Conservation (phyloP, 2,329 filamentous ascomycete genomes). For the Clonostachys rosea region DNA sequence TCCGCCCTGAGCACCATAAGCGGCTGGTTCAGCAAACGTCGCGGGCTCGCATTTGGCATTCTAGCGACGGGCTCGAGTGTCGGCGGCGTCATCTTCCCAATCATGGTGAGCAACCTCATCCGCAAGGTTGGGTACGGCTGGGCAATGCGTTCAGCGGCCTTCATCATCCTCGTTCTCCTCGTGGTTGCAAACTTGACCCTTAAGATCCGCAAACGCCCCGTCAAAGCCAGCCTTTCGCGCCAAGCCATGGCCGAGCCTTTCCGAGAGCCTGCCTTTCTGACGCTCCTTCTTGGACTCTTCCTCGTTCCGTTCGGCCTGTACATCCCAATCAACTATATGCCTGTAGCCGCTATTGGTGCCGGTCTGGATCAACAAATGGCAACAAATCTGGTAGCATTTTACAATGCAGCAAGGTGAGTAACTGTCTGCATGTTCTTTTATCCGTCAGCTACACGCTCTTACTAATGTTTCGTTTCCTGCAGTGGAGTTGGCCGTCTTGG, state of each 20-base stretch:
- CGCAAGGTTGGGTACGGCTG: slow-evolving; percentile 18
- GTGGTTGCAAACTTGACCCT: slow-evolving; percentile 19
- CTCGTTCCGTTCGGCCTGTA: slow-evolving; percentile 29
- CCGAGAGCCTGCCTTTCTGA: slow-evolving; percentile 26
- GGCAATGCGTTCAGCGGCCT: slow-evolving; percentile 17
- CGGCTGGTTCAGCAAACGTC: slow-evolving; percentile 31
- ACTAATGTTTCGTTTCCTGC: neutral
- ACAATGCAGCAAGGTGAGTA: slow-evolving; percentile 23
- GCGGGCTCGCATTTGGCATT: slow-evolving; percentile 52
- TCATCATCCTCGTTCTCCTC: slow-evolving; percentile 22
- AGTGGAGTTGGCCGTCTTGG: slow-evolving; percentile 27
- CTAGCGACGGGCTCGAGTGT: slow-evolving; percentile 25
- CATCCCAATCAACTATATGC: slow-evolving; percentile 40
- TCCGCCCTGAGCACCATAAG: slow-evolving; percentile 24
- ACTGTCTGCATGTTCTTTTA: slow-evolving; percentile 6
- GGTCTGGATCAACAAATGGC: slow-evolving; percentile 18
- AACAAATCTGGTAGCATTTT: slow-evolving; percentile 27
- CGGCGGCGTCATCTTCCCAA: slow-evolving; percentile 25
- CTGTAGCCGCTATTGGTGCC: slow-evolving; percentile 34
- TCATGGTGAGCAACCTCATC: slow-evolving; percentile 21
- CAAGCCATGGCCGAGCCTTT: slow-evolving; percentile 29
- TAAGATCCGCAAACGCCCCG: slow-evolving; percentile 22
- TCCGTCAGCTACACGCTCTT: too few species aligned
- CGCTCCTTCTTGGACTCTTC: slow-evolving; percentile 24
- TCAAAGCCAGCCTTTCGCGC: slow-evolving; percentile 18